Evolutionary conservation across 345 rosid species (phyloP).

Genomic region (Populus nigra): DNA sequence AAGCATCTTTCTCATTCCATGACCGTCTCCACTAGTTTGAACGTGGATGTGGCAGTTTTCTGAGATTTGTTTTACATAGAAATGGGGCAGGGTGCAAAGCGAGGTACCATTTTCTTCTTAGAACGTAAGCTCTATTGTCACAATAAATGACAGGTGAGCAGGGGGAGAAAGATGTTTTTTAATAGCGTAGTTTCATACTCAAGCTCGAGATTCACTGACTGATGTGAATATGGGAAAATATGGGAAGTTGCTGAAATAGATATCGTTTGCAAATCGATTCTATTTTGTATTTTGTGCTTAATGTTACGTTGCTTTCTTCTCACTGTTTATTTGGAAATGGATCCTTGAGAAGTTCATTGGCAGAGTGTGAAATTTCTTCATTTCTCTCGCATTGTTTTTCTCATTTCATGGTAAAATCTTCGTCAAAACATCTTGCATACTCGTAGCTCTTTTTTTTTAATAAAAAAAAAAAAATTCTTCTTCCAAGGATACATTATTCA

Average conservation of each 20-base stretch:
- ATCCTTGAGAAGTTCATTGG: background rate
- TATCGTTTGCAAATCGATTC: background rate
- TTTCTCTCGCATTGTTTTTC: background rate
- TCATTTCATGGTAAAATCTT: background rate
- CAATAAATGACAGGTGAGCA: too few relatives aligned
- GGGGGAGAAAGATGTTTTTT: too few relatives aligned
- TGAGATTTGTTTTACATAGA: too few relatives aligned
- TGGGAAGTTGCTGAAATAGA: background rate
- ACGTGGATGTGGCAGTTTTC: background rate
- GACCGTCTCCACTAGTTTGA: background rate
- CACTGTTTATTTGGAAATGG: background rate
- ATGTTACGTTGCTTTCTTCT: background rate
- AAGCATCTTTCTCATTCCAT: slow-evolving; percentile 16
- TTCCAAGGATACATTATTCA: background rate
- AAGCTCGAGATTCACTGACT: background rate
- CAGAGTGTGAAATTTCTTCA: background rate
- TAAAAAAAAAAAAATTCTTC: background rate
- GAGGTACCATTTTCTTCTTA: too few relatives aligned
- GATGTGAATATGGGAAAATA: background rate
- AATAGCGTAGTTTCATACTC: too few relatives aligned
- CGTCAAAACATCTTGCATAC: background rate
- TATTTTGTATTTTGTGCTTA: background rate
- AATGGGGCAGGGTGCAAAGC: too few relatives aligned
- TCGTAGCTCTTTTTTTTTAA: background rate
- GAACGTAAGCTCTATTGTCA: too few relatives aligned